Evolutionary conservation across 2,329 filamentous ascomycete genomes (phyloP), one percentile per base, ranked within the genome.

Genomic region (Xylaria sp.): DNA sequence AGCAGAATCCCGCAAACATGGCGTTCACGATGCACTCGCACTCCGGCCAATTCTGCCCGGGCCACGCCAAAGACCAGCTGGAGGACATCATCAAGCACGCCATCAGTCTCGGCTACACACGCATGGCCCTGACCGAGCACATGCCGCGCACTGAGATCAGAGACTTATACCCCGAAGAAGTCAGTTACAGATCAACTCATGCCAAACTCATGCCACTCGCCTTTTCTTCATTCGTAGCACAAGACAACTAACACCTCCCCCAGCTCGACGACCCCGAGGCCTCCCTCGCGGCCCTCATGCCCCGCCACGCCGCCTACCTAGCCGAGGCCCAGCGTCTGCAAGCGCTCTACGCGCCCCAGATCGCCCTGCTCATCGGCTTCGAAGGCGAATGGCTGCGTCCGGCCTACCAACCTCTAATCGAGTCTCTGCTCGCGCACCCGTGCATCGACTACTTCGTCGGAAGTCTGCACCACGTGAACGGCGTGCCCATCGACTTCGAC

Each of bases 1-100:
- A 50, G 10, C 3, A 3, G 13, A 34, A 18, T 47, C 23, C 35
- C 4, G 3, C 18, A 16, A 60, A 18, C 55, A 97, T 97, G 94
- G 92, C 93, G 1, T 96, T 96, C 78, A 95, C 94, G 3, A 95
- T 97, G 80, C 94, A 99, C 76, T 96, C 91, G 71, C 94, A 99
- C 77, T 97, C 94, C 44, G 94, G 94, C 64, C 91, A 99, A 74
- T 99, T 99, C 79, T 99, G 94, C 78, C 87, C 87, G 8, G 85
- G 88, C 67, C 94, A 99, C 78, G 94, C 94, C 54, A 86, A 88
- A 71, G 86, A 96, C 72, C 82, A 85, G 18, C 83, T 99, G 8
- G 93, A 97, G 74, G 87, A 91, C 65, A 84, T 97, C 53, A 79
- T 97, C 67, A 83, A 87, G 70, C 83, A 86, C 10, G 93, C 93